Evolutionary conservation across 2,329 filamentous ascomycete species (phyloP).

Genomic region (Alternaria atra): DNA sequence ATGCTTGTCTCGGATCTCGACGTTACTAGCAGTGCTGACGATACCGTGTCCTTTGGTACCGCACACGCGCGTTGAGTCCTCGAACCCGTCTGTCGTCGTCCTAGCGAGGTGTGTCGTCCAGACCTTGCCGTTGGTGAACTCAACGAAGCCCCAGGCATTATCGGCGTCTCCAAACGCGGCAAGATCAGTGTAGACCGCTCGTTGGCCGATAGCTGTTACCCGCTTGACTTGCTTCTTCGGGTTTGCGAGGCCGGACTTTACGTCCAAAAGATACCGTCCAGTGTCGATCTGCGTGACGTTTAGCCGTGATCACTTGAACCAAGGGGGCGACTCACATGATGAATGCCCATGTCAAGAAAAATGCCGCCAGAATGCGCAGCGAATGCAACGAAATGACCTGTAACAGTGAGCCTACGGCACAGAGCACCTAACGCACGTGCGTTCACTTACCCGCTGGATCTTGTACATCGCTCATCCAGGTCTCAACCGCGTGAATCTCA

Average conservation of each 20-base stretch:
- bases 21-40: constrained; percentile 6
- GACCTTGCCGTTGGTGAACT: constrained; percentile 18
- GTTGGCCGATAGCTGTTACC: constrained; percentile 15
- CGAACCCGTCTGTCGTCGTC: background rate
- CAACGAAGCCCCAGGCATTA: constrained; percentile 15
- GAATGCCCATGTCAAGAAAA: background rate
- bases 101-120: constrained; percentile 10
- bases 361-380: background rate
- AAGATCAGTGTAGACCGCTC: constrained; percentile 11
- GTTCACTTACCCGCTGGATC: constrained; percentile 6
- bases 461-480: constrained; percentile 6
- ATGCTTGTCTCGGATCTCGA: constrained; percentile 18
- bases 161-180: constrained; percentile 12
- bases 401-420: background rate
- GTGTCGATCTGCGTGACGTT: background rate
- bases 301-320: too few species aligned
- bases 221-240: constrained; percentile 17
- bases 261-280: constrained; percentile 13
- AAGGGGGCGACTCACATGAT: too few species aligned
- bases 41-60: background rate
- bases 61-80: background rate
- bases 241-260: constrained; percentile 5
- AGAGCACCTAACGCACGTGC: background rate
- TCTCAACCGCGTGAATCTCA: constrained; percentile 15
- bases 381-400: background rate